These are phyloP conservation scores for Stagonosporopsis chrysanthemi DNA, from an alignment of 2,329 filamentous ascomycete species.

Conservation along the genomic window DNA sequence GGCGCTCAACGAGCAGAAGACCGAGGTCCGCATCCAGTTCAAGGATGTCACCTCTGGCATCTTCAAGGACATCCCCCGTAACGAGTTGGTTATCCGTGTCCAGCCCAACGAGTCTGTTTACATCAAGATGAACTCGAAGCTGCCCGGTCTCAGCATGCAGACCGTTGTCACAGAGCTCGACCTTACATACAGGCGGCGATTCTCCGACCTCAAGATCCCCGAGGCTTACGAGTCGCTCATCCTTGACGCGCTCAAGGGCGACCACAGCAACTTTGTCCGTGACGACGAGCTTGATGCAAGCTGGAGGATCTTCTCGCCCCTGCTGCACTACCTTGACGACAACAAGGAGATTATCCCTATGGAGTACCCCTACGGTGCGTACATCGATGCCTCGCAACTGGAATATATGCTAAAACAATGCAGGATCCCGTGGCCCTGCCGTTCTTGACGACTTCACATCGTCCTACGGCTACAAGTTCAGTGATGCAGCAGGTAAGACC, in stretches of 20 bases:
- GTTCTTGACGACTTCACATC: constrained; percentile 98
- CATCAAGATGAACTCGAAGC: constrained; percentile 99
- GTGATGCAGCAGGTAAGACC: constrained; percentile 78
- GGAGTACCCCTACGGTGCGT: constrained; percentile 97
- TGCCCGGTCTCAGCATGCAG: constrained; percentile 98
- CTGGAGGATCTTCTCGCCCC: constrained; percentile 98
- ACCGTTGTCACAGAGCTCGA: constrained; percentile 98
- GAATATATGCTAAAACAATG: neutral
- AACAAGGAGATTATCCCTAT: constrained; percentile 99
- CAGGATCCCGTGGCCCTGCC: constrained; percentile 93
- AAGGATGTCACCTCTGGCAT: constrained; percentile 99
- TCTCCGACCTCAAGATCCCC: constrained; percentile 99
- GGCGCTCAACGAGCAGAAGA: constrained; percentile 99
- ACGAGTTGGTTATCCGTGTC: constrained; percentile 98
- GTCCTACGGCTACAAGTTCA: constrained; percentile 99
- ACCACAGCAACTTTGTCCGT: constrained; percentile 91
- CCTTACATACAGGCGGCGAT: constrained; percentile 95
- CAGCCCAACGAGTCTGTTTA: constrained; percentile 99
- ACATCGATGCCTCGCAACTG: neutral
- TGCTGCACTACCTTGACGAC: constrained; percentile 97
- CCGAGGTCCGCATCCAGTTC: constrained; percentile 98
- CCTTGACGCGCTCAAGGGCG: constrained; percentile 95
- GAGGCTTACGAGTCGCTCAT: constrained; percentile 99
- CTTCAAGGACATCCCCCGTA: constrained; percentile 99
- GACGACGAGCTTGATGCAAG: constrained; percentile 85